Evolutionary conservation across 1,284 basidiomycete genomes (phyloP).

Genomic region (Cutaneotrichosporon cutaneum): DNA sequence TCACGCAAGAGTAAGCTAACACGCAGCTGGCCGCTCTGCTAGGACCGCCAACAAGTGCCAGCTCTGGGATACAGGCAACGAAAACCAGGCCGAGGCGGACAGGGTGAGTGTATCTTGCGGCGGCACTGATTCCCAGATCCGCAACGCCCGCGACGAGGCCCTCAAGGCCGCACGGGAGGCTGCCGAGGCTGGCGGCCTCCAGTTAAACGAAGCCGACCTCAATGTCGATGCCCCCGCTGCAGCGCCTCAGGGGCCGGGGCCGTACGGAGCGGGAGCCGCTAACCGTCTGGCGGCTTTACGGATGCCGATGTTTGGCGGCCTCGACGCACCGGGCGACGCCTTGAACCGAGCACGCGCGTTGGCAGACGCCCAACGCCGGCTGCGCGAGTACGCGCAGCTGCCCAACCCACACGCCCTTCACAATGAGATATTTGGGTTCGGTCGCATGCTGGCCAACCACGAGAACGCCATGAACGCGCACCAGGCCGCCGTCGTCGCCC

Average conservation of each 20-base stretch:
- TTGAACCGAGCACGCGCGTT: background rate
- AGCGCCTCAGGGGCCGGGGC: background rate
- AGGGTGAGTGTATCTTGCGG: slow-evolving; percentile 58
- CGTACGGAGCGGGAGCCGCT: no score
- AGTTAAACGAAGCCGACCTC: slow-evolving; percentile 60
- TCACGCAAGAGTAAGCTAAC: background rate
- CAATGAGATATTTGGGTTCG: background rate
- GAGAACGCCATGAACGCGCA: background rate
- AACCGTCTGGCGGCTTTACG: background rate
- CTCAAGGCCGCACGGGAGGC: background rate
- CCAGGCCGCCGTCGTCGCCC: background rate
- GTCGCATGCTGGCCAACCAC: background rate
- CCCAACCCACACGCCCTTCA: background rate
- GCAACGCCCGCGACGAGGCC: slow-evolving; percentile 60
- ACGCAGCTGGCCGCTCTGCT: background rate
- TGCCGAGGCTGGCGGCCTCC: slow-evolving; percentile 27
- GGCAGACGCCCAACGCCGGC: background rate
- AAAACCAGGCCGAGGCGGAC: slow-evolving; percentile 42
- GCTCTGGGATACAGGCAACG: slow-evolving; percentile 62
- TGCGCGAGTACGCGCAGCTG: background rate
- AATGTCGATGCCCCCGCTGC: slow-evolving; percentile 60
- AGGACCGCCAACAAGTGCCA: slow-evolving; percentile 57
- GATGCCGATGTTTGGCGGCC: no score
- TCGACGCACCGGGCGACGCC: background rate
- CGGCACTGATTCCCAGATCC: slow-evolving; percentile 59